Conservation (phyloP, 2,329 filamentous ascomycete genomes). For the Venturia asperata region DNA sequence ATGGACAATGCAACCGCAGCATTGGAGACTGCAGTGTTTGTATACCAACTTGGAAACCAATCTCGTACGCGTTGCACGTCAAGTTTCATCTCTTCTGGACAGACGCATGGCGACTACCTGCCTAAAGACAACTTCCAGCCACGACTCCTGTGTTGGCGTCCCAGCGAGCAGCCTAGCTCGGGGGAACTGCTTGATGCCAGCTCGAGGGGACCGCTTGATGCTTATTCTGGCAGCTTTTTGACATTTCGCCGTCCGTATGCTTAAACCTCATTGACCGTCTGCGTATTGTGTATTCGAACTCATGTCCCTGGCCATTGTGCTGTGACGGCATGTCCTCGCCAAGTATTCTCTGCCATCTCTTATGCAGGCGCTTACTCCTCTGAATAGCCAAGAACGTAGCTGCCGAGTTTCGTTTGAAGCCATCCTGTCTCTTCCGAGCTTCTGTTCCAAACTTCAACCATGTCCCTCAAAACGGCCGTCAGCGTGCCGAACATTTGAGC, state of each 20-base stretch:
- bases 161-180: neutral
- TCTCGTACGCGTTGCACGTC: neutral
- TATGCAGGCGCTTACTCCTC: neutral
- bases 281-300: neutral
- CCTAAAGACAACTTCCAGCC: neutral
- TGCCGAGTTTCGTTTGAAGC: constrained; percentile 2
- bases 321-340: neutral
- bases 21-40: neutral
- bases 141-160: neutral
- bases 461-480: neutral
- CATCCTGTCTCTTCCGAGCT: neutral
- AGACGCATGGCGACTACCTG: neutral
- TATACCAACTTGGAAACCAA: neutral
- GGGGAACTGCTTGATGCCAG: no score
- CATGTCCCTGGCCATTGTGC: neutral
- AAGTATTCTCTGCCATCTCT: neutral
- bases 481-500: neutral
- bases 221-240: neutral
- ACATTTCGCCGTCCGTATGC: neutral
- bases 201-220: neutral
- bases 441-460: neutral
- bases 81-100: neutral
- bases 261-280: neutral
- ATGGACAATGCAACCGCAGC: no score
- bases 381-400: neutral